Conservation (phyloP, 139 green algal species). For the Coelastrella sp. region DNA sequence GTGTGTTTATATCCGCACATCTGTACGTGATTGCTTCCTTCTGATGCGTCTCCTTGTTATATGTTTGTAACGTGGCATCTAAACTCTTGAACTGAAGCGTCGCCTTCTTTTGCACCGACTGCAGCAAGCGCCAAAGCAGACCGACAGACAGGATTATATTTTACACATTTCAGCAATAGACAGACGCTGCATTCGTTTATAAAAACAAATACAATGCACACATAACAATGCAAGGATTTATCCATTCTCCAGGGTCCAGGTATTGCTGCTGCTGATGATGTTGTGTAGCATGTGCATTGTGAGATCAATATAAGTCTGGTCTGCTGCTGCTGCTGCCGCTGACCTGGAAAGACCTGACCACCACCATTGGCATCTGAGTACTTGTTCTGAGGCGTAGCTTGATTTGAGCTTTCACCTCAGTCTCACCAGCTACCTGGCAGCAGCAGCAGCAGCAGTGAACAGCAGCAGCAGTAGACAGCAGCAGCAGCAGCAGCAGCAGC, state of each 20-base stretch:
- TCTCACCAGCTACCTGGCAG: conserved; percentile 85
- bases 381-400: conserved; percentile 89
- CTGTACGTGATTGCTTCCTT: conserved; percentile 67
- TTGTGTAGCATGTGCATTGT: too few species aligned
- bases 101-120: conserved; percentile 75
- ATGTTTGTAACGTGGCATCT: conserved; percentile 80
- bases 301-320: too few species aligned
- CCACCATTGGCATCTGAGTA: conserved; percentile 77
- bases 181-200: too few species aligned
- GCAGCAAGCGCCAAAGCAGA: too few species aligned
- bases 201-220: too few species aligned
- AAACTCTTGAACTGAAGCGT: conserved; percentile 88
- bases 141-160: too few species aligned
- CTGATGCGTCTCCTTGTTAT: conserved; percentile 78
- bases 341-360: conserved; percentile 90
- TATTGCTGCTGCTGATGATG: background rate
- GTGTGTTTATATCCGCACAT: conserved; percentile 93
- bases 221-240: too few species aligned
- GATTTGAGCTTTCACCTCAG: conserved; percentile 97
- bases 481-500: conserved; percentile 7
- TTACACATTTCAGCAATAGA: too few species aligned
- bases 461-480: background rate
- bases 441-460: background rate
- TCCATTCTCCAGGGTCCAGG: too few species aligned
- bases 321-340: background rate